Conservation (phyloP, 495 filamentous ascomycete species). For the Pyronema domesticum region DNA sequence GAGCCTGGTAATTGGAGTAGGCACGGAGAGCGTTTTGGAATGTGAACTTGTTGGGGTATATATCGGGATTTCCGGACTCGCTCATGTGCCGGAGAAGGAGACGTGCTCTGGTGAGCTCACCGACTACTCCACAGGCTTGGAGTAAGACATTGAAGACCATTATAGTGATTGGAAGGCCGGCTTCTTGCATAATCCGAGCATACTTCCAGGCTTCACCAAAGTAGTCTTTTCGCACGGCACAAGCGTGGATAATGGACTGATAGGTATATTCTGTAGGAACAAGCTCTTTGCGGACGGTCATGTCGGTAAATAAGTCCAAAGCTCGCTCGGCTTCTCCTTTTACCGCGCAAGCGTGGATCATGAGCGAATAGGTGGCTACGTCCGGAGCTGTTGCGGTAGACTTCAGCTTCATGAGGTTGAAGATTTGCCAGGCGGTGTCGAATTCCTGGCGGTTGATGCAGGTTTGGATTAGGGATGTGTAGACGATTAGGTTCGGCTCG, state of each 20-base stretch:
- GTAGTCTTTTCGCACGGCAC: conserved; percentile 22
- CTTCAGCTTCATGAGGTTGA: conserved; percentile 25
- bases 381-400: conserved; percentile 21
- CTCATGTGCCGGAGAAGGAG: conserved; percentile 23
- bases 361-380: conserved; percentile 12
- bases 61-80: conserved; percentile 5
- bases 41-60: conserved; percentile 17
- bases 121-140: conserved; percentile 20
- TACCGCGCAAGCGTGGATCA: conserved; percentile 23
- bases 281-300: conserved; percentile 16
- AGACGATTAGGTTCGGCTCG: conserved; percentile 18
- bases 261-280: conserved; percentile 14
- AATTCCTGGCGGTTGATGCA: conserved; percentile 16
- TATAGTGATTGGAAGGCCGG: conserved; percentile 11
- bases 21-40: conserved; percentile 20
- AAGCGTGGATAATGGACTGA: conserved; percentile 22
- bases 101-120: conserved; percentile 21
- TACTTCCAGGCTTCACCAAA: conserved; percentile 21
- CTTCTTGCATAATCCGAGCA: conserved; percentile 17
- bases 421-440: conserved; percentile 21
- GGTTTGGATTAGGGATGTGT: conserved; percentile 23
- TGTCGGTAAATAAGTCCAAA: conserved; percentile 20
- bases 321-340: conserved; percentile 20
- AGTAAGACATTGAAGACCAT: conserved; percentile 15
- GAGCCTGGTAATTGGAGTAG: conserved; percentile 14